phyloP scores from a whole-genome alignment of 352 stramenopile genomes.

The Phytophthora europaea region DNA sequence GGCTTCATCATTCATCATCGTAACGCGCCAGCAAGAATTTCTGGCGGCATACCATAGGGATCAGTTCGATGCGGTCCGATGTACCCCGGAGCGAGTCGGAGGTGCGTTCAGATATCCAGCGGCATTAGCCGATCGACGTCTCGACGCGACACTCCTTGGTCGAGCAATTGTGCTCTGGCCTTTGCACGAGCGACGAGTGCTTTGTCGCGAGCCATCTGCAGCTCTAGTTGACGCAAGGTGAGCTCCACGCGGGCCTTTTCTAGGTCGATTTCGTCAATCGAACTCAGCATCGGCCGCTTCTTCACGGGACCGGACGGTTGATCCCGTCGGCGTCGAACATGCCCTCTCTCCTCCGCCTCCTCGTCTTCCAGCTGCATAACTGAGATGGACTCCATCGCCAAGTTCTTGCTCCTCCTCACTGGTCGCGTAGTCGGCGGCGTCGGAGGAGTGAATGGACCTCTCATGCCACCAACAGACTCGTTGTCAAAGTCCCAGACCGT shows the following conservation, averaged over 20 bases:
- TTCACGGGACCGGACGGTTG: constrained; percentile 11
- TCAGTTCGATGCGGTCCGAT: constrained; percentile 20
- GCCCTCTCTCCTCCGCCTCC: constrained; percentile 19
- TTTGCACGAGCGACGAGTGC: constrained; percentile 41
- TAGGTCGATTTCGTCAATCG: constrained; percentile 39
- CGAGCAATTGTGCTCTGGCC: constrained; percentile 37
- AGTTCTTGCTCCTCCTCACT: constrained; percentile 33
- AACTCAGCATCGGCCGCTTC: constrained; percentile 23
- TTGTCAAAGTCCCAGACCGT: constrained; percentile 34
- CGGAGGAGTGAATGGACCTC: constrained; percentile 23
- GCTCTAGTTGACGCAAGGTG: constrained; percentile 35
- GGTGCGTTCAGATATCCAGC: constrained; percentile 34
- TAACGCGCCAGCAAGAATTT: constrained; percentile 19
- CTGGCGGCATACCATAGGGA: constrained; percentile 10
- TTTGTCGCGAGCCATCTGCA: constrained; percentile 46
- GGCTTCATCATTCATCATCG: constrained; percentile 19
- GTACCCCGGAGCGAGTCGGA: background rate
- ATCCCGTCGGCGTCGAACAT: constrained; percentile 3
- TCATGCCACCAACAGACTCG: constrained; percentile 21
- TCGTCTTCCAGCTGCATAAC: constrained; percentile 25
- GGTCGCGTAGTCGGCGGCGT: constrained; percentile 24
- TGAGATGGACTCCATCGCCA: constrained; percentile 32
- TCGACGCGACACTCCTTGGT: constrained; percentile 35
- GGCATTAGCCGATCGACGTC: constrained; percentile 45
- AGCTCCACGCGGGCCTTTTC: constrained; percentile 47